Conservation (phyloP, 202 grass and related monocot genomes). For the Eragrostis tef region DNA sequence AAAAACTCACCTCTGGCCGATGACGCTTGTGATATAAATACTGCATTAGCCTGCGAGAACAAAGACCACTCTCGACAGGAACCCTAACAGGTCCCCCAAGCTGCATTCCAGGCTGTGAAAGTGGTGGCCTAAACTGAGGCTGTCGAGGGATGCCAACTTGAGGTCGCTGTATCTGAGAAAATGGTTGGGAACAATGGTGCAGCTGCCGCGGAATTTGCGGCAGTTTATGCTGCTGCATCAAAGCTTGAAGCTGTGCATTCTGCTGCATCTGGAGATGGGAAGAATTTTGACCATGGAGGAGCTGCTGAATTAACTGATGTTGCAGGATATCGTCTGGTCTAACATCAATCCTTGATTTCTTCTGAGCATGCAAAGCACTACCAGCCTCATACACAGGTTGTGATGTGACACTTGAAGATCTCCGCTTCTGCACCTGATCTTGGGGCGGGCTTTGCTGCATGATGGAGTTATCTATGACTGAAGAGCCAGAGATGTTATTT, state of each 20-base stretch:
- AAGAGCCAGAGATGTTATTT: slow-evolving; percentile 90
- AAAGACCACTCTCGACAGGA: slow-evolving; percentile 63
- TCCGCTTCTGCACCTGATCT: slow-evolving; percentile 73
- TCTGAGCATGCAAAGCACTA: slow-evolving; percentile 61
- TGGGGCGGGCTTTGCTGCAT: slow-evolving; percentile 77
- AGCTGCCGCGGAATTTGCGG: slow-evolving; percentile 60
- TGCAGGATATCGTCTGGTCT: slow-evolving; percentile 67
- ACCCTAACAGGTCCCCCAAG: slow-evolving; percentile 55
- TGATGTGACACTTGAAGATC: slow-evolving; percentile 88
- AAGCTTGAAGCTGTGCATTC: slow-evolving; percentile 79
- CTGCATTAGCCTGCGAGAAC: slow-evolving; percentile 82
- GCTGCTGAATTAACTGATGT: slow-evolving; percentile 73
- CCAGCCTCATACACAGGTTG: slow-evolving; percentile 56
- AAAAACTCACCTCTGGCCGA: slow-evolving; percentile 61
- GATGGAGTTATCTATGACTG: slow-evolving; percentile 87
- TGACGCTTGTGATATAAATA: slow-evolving; percentile 92
- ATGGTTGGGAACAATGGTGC: slow-evolving; percentile 63
- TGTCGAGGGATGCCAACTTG: slow-evolving; percentile 55
- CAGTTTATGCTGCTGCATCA: slow-evolving; percentile 74
- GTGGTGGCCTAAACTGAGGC: slow-evolving; percentile 64
- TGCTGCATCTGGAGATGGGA: slow-evolving; percentile 55
- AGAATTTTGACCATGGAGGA: slow-evolving; percentile 60
- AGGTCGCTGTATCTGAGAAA: slow-evolving; percentile 52
- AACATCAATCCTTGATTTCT: slow-evolving; percentile 80
- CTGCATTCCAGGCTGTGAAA: slow-evolving; percentile 61